Evolutionary conservation across 1,284 basidiomycete species (phyloP).

Genomic region (Irpex sp.): DNA sequence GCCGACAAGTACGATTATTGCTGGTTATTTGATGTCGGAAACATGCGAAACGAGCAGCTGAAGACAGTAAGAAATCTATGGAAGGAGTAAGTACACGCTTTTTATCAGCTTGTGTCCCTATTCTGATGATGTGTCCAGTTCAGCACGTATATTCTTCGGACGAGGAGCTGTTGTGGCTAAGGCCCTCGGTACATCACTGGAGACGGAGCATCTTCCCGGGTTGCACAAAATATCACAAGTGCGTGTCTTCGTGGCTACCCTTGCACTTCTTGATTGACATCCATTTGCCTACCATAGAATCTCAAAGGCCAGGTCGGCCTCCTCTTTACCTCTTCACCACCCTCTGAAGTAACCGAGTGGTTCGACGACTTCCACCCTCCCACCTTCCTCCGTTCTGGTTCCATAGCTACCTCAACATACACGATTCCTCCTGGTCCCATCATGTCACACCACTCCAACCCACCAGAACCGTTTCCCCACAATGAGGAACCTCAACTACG

Average conservation of each 20-base stretch:
- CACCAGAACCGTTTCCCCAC: conserved; percentile 88
- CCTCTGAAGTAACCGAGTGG: conserved; percentile 91
- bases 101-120: conserved; percentile 9
- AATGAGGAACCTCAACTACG: conserved; percentile 96
- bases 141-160: conserved; percentile 92
- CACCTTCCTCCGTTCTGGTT: conserved; percentile 92
- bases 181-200: conserved; percentile 85
- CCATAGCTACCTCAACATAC: conserved; percentile 73
- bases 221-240: conserved; percentile 80
- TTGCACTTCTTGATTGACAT: neutral
- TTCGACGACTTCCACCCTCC: conserved; percentile 87
- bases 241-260: conserved; percentile 25
- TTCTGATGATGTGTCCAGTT: conserved; percentile 37
- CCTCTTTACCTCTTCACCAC: conserved; percentile 87
- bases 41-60: conserved; percentile 93
- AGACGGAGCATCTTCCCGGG: conserved; percentile 84
- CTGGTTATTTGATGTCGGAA: conserved; percentile 93
- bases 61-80: conserved; percentile 93
- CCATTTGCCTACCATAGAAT: conserved; percentile 48
- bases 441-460: conserved; percentile 69
- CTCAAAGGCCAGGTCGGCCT: conserved; percentile 93
- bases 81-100: conserved; percentile 68
- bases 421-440: conserved; percentile 74
- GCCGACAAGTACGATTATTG: conserved; percentile 89
- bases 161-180: conserved; percentile 93